These are phyloP conservation scores for Nicotiana tomentosiformis DNA, from an alignment of 257 asterid species.

Conservation along the genomic window DNA sequence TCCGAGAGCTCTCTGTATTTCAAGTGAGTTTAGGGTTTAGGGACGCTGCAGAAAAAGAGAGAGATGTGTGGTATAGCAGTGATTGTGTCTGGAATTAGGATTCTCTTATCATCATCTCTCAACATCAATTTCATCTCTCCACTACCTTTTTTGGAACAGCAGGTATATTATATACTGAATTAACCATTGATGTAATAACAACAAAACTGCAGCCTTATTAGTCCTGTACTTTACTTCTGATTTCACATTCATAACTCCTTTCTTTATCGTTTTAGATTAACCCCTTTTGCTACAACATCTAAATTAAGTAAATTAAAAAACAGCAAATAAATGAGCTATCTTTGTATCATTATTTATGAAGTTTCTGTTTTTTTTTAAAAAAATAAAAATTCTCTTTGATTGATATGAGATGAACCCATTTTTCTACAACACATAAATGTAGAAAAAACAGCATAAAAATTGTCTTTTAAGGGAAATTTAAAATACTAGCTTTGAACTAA, in stretches of 20 bases:
- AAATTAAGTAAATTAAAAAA: too few relatives aligned
- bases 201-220: not conserved
- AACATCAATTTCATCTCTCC: conserved; percentile 32
- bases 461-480: too few relatives aligned
- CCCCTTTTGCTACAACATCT: not conserved
- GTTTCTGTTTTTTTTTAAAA: not conserved
- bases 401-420: too few relatives aligned
- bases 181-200: not conserved
- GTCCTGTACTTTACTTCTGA: not conserved
- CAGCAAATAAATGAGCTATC: too few relatives aligned
- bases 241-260: not conserved
- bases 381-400: too few relatives aligned
- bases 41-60: conserved; percentile 11
- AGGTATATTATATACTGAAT: conserved; percentile 20
- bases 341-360: not conserved
- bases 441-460: too few relatives aligned
- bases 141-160: conserved; percentile 26
- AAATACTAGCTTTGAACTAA: too few relatives aligned
- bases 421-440: too few relatives aligned
- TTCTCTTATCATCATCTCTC: conserved; percentile 41
- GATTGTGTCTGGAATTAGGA: conserved; percentile 57
- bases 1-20: not conserved
- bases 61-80: conserved; percentile 91
- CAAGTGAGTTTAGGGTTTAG: conserved; percentile 20
- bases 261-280: not conserved